phyloP scores from a whole-genome alignment of 2,329 filamentous ascomycete genomes.

The Fusarium acutatum region DNA sequence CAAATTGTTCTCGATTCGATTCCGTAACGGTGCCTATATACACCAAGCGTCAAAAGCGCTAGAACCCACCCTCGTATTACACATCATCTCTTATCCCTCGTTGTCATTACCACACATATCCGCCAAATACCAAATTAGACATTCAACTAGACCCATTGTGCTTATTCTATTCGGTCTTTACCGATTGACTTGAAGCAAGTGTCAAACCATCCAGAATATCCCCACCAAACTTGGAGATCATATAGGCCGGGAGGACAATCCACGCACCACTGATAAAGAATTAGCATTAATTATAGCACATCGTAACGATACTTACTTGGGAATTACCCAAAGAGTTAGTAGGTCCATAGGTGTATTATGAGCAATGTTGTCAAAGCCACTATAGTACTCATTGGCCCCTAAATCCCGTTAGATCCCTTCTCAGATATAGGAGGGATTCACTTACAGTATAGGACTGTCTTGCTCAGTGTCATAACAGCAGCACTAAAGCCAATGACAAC shows the following conservation, averaged over 20 bases:
- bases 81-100: constrained; percentile 16
- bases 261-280: constrained; percentile 57
- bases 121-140: neutral
- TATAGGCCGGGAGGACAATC: constrained; percentile 62
- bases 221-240: constrained; percentile 58
- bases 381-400: constrained; percentile 67
- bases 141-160: too few species aligned
- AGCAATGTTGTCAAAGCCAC: constrained; percentile 64
- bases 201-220: constrained; percentile 60
- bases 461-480: constrained; percentile 68
- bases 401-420: neutral
- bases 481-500: constrained; percentile 61
- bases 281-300: neutral
- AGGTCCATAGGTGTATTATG: constrained; percentile 60
- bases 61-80: neutral
- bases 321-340: constrained; percentile 64
- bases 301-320: constrained; percentile 56
- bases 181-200: constrained; percentile 46
- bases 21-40: neutral
- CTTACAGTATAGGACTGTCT: constrained; percentile 69
- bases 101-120: neutral
- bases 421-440: neutral
- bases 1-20: neutral
- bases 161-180: constrained; percentile 1
- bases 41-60: neutral